Evolutionary conservation across 257 asterid genomes (phyloP), one percentile per base, ranked within the genome.

Genomic region (Verbascum thapsus): DNA sequence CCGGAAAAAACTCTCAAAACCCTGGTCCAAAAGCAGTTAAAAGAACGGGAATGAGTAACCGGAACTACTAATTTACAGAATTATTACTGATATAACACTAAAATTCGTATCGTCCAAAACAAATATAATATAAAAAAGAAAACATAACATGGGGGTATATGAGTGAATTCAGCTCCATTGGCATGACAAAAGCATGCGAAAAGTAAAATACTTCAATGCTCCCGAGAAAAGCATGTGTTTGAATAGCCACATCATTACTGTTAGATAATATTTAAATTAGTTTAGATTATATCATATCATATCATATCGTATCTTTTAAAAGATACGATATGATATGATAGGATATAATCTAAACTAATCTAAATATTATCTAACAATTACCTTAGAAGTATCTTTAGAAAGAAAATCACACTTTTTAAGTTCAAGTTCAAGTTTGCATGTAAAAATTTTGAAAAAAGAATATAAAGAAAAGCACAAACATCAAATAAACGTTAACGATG

Each of bases 1-100:
- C 53, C 13, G 72, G 61, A 72, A 51, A 53, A 53, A 45, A 61
- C 60, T 79, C 79, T 58, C 67, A 67, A 57, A 35, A 67, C 58
- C 58, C 60, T 18, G 68, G 23, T 34, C 32, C 6, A 26, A 42
- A 32, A 43, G 66, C 39, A 63, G 65, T 15, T 20, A 8, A 23
- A 45, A 35, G 40, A 19, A 17, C 37, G 53, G 56, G 16, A 1
- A 6, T n/a, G 1, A 22, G 32, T 35, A n/a, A 54, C 0, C 39
- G 51, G 26, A 58, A n/a, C 16, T 34, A 45, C 42, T 64, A 16
- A 32, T 10, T 39, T 19, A 55, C 23, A 18, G 5, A n/a, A n/a
- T n/a, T 38, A 4, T 22, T 5, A 32, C 55, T 18, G 18, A 13
- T 11, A 10, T 20, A 40, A 42, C 20, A 48, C 38, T 38, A 23